These are phyloP conservation scores for Crithidia acanthocephali DNA, from an alignment of 208 protist species.

Conservation along the genomic window DNA sequence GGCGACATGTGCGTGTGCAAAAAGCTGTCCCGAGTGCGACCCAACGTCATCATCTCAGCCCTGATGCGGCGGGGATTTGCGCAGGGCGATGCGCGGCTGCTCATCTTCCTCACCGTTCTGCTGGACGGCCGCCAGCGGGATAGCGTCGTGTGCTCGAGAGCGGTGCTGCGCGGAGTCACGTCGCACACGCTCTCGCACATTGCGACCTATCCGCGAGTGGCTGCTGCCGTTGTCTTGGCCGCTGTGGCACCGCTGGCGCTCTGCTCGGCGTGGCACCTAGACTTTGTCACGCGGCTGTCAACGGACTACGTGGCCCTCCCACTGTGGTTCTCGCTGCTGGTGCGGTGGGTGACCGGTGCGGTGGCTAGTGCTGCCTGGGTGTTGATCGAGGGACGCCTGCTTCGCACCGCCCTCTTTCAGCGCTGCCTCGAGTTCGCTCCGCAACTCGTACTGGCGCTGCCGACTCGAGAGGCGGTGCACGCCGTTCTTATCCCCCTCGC, in stretches of 20 bases:
- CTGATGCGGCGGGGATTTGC: neutral
- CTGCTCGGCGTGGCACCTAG: conserved; percentile 27
- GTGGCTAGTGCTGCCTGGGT: conserved; percentile 10
- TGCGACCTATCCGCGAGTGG: conserved; percentile 7
- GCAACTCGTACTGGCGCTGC: conserved; percentile 7
- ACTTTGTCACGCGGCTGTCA: conserved; percentile 14
- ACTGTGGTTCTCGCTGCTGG: conserved; percentile 23
- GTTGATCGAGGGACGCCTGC: conserved; percentile 4
- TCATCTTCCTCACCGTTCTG: conserved; percentile 1
- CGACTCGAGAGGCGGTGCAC: conserved; percentile 11
- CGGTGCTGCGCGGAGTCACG: conserved; percentile 17
- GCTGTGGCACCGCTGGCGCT: conserved; percentile 10
- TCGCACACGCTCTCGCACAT: conserved; percentile 8
- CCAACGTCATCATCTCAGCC: neutral
- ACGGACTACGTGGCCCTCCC: conserved; percentile 26
- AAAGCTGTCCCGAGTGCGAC: conserved; percentile 1
- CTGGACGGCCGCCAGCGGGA: neutral
- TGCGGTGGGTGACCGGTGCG: conserved; percentile 19
- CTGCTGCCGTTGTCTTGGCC: neutral
- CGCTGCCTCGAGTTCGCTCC: conserved; percentile 25
- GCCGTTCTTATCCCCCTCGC: conserved; percentile 15
- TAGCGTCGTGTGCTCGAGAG: conserved; percentile 1
- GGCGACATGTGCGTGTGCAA: conserved; percentile 13
- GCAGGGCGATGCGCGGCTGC: conserved; percentile 1
- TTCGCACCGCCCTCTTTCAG: conserved; percentile 26